These are phyloP conservation scores for Zygosaccharomyces sapae DNA, from an alignment of 1,139 yeast genomes.

Conservation along the genomic window DNA sequence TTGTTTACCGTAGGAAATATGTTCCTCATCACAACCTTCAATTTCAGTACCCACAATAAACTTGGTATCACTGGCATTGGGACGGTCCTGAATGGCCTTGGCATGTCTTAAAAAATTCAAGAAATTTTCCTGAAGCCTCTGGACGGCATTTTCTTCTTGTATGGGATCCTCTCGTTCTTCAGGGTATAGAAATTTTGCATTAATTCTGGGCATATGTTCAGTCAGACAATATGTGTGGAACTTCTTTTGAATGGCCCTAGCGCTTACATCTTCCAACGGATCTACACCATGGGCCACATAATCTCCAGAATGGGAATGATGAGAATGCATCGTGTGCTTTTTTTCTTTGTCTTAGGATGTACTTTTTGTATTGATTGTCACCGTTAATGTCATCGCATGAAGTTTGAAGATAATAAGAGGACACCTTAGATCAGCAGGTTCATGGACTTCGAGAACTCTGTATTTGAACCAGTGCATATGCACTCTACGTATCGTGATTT, in stretches of 20 bases:
- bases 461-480: too few species aligned
- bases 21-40: constrained; percentile 70
- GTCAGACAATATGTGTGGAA: constrained; percentile 77
- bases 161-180: constrained; percentile 62
- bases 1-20: constrained; percentile 49
- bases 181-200: constrained; percentile 61
- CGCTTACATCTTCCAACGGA: constrained; percentile 63
- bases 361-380: too few species aligned
- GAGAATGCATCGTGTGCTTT: constrained; percentile 71
- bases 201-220: constrained; percentile 88
- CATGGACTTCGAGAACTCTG: too few species aligned
- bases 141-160: constrained; percentile 36
- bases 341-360: background rate
- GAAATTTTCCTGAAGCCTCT: constrained; percentile 49
- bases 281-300: constrained; percentile 85
- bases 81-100: constrained; percentile 42
- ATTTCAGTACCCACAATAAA: constrained; percentile 82
- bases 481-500: too few species aligned
- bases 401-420: too few species aligned
- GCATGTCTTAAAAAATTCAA: constrained; percentile 61
- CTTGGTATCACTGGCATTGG: constrained; percentile 38
- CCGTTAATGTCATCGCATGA: too few species aligned
- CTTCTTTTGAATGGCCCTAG: constrained; percentile 52
- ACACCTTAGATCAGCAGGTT: too few species aligned
- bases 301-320: constrained; percentile 92